phyloP scores from a whole-genome alignment of 2,329 filamentous ascomycete genomes.

The Cytospora leucostoma region DNA sequence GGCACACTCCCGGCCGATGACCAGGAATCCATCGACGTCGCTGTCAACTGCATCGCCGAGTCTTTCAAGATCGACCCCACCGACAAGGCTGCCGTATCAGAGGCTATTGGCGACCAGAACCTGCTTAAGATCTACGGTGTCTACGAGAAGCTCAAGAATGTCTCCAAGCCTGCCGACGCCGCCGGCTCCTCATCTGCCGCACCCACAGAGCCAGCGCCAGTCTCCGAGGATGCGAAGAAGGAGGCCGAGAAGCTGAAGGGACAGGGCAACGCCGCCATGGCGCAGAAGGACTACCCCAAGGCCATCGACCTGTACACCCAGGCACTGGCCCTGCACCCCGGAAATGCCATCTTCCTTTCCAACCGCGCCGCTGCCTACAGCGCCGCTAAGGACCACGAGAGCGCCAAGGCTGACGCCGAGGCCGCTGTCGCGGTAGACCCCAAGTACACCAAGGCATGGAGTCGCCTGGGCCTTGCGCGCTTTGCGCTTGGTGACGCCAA shows the following conservation, averaged over 20 bases:
- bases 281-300: conserved; percentile 80
- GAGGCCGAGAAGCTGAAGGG: conserved; percentile 88
- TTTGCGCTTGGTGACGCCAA: conserved; percentile 90
- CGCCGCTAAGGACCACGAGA: conserved; percentile 79
- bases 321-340: conserved; percentile 76
- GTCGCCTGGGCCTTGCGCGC: conserved; percentile 82
- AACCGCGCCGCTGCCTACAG: conserved; percentile 96
- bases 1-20: conserved; percentile 88
- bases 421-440: conserved; percentile 86
- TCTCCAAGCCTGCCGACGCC: conserved; percentile 40
- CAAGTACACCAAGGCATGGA: conserved; percentile 97
- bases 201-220: conserved; percentile 40
- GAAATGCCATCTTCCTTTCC: conserved; percentile 94
- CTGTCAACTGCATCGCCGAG: conserved; percentile 90
- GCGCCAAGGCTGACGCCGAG: conserved; percentile 85
- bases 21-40: conserved; percentile 90
- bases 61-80: conserved; percentile 92
- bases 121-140: conserved; percentile 91
- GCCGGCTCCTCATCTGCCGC: conserved; percentile 46
- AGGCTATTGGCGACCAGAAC: conserved; percentile 82
- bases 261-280: conserved; percentile 92
- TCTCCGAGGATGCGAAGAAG: conserved; percentile 64
- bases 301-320: conserved; percentile 89
- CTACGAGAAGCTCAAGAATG: conserved; percentile 88
- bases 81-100: conserved; percentile 69